Evolutionary conservation across 805 yeast species (phyloP).

Genomic region (Sugiyamaella mastotermitis): DNA sequence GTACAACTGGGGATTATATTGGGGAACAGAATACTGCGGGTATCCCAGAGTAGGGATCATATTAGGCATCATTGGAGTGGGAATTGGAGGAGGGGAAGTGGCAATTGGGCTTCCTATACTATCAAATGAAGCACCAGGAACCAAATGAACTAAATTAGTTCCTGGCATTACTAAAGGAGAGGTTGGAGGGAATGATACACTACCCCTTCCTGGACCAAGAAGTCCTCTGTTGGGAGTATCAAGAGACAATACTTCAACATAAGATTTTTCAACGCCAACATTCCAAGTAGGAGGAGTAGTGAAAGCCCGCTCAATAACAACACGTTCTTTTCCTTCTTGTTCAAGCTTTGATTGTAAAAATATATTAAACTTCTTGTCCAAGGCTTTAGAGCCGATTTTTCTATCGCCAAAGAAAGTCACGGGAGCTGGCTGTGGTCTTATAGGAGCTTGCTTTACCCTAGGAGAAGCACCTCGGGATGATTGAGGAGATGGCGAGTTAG

Average conservation of each 20-base stretch:
- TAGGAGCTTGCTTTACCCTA: constrained; percentile 16
- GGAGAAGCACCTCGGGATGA: constrained; percentile 25
- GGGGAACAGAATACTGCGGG: constrained; percentile 18
- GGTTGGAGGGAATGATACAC: constrained; percentile 4
- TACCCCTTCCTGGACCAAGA: not conserved
- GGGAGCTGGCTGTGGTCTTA: constrained; percentile 16
- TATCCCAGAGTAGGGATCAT: constrained; percentile 16
- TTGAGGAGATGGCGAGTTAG: constrained; percentile 16
- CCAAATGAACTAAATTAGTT: constrained; percentile 12
- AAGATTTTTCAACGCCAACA: constrained; percentile 47
- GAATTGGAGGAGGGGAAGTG: constrained; percentile 14
- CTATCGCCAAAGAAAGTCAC: constrained; percentile 36
- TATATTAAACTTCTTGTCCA: constrained; percentile 45
- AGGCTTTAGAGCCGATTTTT: constrained; percentile 27
- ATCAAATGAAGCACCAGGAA: constrained; percentile 15
- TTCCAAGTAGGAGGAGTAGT: constrained; percentile 77
- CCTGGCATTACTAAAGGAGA: constrained; percentile 12
- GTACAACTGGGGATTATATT: constrained; percentile 19
- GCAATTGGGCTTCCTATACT: constrained; percentile 18
- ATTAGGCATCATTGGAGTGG: constrained; percentile 16
- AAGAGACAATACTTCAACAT: constrained; percentile 44
- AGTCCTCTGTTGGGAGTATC: not conserved
- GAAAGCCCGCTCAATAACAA: constrained; percentile 53
- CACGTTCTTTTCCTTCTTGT: constrained; percentile 13
- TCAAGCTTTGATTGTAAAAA: constrained; percentile 41